Evolutionary conservation across 2,329 filamentous ascomycete genomes (phyloP), one percentile per base, ranked within the genome.

Genomic region (Ceratocystis huliohia): DNA sequence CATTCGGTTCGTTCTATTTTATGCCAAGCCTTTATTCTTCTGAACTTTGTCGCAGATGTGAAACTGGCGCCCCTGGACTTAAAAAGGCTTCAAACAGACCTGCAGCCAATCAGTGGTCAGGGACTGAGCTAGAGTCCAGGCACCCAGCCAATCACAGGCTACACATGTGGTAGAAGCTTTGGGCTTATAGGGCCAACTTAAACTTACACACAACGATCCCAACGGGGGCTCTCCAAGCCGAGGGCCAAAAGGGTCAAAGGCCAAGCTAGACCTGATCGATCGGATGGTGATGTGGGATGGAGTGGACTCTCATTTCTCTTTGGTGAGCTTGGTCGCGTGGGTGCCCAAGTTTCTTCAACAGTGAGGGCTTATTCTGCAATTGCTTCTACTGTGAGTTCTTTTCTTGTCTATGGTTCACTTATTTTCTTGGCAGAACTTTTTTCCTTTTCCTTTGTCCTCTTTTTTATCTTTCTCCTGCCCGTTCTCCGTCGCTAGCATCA

Each of bases 1-100:
- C 20, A 2, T 30, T 15, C 3, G 5, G 53, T 6, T 37, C 33
- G 17, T 30, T n/a, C 33, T 30, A 7, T 59, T 30, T 8, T n/a
- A n/a, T 25, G 56, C 56, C 56, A 59, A 59, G 56, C 28, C 56
- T 20, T 13, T 17, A 28, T 17, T n/a, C 53, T 57, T 57, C 28
- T 33, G 22, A n/a, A 59, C 30, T 28, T 45, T 64, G 67, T 66
- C 50, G 48, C 69, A 71, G 5, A 68, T 69, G 46, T 68, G 70
- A 50, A 69, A 69, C 44, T 8, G 25, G 64, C 62, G 57, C 65
- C 69, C 59, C 69, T 65, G 68, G 56, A 20, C 28, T 25, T 28
- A 53, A 53, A 28, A 13, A 25, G 48, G 48, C 48, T 28, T 22
- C 17, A 48, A 56, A 56, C 22, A 15, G 50, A 5, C 50, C 17